Evolutionary conservation across 352 stramenopile species (phyloP), one percentile per base, ranked within the genome.

Genomic region (Pythium grandisporangium): DNA sequence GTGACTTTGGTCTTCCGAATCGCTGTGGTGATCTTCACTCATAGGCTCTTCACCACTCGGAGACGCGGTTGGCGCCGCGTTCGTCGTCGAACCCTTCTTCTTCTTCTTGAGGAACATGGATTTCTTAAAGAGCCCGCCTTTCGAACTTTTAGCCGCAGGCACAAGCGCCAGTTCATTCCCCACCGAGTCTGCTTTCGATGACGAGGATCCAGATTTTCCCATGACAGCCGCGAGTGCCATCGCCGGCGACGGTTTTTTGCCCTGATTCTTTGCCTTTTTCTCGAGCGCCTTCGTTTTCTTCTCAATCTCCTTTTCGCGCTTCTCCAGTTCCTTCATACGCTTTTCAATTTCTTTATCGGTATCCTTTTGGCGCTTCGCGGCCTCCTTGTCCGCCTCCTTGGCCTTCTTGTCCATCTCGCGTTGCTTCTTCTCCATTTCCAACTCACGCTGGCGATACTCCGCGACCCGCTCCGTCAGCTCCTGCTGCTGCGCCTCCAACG

Each of bases 321-420:
- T 48, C 12, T 58, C 37, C 2, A 46, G 29, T 34, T 58, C 37
- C 37, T 61, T 66, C 17, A 10, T 24, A 20, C 46, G 41, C 17
- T 44, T 42, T 22, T 38, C 17, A 22, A 48, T 38, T 3, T 60
- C 42, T 6, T 42, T 43, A 4, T 46, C 36, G 2, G 49, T 35
- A 8, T 58, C 51, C 8, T 34, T 14, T 22, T 51, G 17, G 6
- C 38, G 37, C 38, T 45, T 21, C 8, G 52, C 45, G 27, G 30
- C 39, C n/a, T 49, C 30, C 10, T 36, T 30, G 20, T 58, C 51
- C 13, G 43, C 43, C 7, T 48, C 42, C 19, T 45, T 29, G 8
- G 50, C 29, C 19, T 44, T 37, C 21, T 37, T 19, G 14, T 34
- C 22, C 22, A 48, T 5, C 10, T 48, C 51, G 6, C 48, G 42